phyloP scores from a whole-genome alignment of 139 green algal genomes.

The Spirogloea muscicola region DNA sequence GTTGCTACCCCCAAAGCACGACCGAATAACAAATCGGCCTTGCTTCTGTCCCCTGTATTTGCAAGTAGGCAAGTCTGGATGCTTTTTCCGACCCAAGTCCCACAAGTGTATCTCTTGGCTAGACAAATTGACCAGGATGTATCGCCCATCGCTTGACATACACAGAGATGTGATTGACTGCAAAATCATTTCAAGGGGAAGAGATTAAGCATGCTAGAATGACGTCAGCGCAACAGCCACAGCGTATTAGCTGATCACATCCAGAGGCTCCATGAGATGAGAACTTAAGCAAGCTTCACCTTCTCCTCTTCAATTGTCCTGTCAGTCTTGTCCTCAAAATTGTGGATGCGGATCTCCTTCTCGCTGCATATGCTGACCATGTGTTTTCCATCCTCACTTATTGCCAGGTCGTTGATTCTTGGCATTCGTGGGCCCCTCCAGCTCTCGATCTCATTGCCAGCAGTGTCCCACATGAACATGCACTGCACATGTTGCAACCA shows the following conservation, averaged over 20 bases:
- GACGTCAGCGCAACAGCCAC: too few relatives aligned
- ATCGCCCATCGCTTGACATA: conserved; percentile 54
- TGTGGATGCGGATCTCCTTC: conserved; percentile 57
- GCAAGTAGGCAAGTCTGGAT: conserved; percentile 11
- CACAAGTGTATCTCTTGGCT: conserved; percentile 49
- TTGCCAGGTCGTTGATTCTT: conserved; percentile 72
- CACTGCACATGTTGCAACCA: too few relatives aligned
- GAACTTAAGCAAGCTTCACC: too few relatives aligned
- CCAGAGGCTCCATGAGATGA: too few relatives aligned
- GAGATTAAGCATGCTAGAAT: too few relatives aligned
- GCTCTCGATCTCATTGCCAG: conserved; percentile 54
- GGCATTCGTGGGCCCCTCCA: not conserved
- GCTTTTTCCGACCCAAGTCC: conserved; percentile 14
- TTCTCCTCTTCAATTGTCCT: conserved; percentile 50
- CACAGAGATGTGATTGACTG: conserved; percentile 61
- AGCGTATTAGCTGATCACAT: too few relatives aligned
- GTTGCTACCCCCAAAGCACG: conserved; percentile 73
- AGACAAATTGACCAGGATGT: conserved; percentile 59
- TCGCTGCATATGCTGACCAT: conserved; percentile 64
- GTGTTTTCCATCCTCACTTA: conserved; percentile 59
- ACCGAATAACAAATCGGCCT: conserved; percentile 78
- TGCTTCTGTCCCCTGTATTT: conserved; percentile 43
- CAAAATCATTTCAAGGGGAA: too few relatives aligned
- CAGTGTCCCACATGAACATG: conserved; percentile 56
- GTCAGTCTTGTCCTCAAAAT: conserved; percentile 54